phyloP scores from a whole-genome alignment of 192 early-diverging fungal genomes.

The Mycoemilia scoparia region DNA sequence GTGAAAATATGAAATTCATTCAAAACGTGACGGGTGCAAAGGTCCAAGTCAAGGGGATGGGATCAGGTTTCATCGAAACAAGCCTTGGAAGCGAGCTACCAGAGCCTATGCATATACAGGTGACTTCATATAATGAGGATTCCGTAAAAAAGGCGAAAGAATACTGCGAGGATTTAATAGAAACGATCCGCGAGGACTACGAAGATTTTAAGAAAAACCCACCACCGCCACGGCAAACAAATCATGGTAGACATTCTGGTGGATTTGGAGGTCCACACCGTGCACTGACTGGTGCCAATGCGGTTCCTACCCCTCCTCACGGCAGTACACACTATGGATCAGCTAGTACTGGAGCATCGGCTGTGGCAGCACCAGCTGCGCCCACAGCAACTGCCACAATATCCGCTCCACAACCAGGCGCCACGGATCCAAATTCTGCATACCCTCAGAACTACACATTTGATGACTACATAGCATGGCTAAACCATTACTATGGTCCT shows the following conservation, averaged over 20 bases:
- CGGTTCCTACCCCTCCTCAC: background rate
- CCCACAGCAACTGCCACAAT: constrained; percentile 1
- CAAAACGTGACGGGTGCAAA: constrained; percentile 56
- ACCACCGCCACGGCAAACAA: constrained; percentile 6
- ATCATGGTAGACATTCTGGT: constrained; percentile 3
- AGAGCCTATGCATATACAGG: constrained; percentile 68
- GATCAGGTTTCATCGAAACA: constrained; percentile 61
- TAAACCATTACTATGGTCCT: constrained; percentile 26
- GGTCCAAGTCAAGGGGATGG: constrained; percentile 66
- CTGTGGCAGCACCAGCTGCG: constrained; percentile 1
- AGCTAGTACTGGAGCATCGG: constrained; percentile 1
- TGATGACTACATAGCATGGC: constrained; percentile 19
- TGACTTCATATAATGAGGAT: constrained; percentile 47
- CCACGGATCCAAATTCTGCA: background rate
- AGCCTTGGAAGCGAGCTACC: constrained; percentile 39
- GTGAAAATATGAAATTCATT: constrained; percentile 73
- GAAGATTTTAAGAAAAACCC: constrained; percentile 29
- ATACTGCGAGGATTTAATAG: constrained; percentile 57
- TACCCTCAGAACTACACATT: constrained; percentile 3
- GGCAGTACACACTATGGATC: background rate
- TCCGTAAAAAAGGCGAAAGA: constrained; percentile 44
- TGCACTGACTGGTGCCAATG: constrained; percentile 5
- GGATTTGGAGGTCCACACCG: background rate
- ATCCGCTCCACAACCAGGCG: constrained; percentile 4
- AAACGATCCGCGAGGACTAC: constrained; percentile 57